A percentile compares a stretch with the other conserved stretches of the same genome.
phyloP scores from a whole-genome alignment of 306 rosid species.

The Castanea mollissima region DNA sequence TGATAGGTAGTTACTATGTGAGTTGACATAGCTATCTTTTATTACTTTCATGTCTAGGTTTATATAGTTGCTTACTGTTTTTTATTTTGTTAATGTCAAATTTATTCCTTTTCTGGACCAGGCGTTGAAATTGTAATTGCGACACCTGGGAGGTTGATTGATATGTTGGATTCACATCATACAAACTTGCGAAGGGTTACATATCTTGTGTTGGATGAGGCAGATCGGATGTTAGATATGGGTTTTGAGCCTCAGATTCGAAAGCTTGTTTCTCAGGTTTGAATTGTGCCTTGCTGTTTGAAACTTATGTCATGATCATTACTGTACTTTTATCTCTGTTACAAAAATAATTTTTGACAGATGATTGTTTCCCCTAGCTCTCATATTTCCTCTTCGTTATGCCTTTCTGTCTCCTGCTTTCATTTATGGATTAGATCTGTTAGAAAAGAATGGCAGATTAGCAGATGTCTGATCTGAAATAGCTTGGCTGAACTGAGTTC shows the following conservation, averaged over 20 bases:
- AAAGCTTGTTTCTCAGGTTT: constrained; percentile 92
- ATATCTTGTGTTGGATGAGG: constrained; percentile 95
- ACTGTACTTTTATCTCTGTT: neutral
- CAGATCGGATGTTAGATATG: constrained; percentile 98
- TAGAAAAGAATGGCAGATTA: neutral
- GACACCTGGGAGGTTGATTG: constrained; percentile 98
- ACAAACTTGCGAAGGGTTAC: constrained; percentile 97
- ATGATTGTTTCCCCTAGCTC: neutral
- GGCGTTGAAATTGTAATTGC: constrained; percentile 98
- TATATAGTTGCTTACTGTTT: neutral
- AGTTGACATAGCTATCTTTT: constrained; percentile 5
- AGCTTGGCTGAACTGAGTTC: neutral
- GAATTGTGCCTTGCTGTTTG: constrained; percentile 8
- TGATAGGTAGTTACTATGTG: neutral
- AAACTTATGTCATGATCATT: neutral
- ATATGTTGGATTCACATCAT: constrained; percentile 96
- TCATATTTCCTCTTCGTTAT: neutral
- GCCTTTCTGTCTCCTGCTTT: neutral
- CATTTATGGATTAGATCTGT: neutral
- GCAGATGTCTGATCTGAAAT: neutral
- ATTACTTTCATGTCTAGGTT: neutral
- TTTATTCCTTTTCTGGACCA: constrained; percentile 31
- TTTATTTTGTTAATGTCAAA: constrained; percentile 21
- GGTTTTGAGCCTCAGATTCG: constrained; percentile 98
- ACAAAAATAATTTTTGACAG: neutral